phyloP scores from a whole-genome alignment of 768 basidiomycete genomes.

The Lactarius pseudohatsudake region DNA sequence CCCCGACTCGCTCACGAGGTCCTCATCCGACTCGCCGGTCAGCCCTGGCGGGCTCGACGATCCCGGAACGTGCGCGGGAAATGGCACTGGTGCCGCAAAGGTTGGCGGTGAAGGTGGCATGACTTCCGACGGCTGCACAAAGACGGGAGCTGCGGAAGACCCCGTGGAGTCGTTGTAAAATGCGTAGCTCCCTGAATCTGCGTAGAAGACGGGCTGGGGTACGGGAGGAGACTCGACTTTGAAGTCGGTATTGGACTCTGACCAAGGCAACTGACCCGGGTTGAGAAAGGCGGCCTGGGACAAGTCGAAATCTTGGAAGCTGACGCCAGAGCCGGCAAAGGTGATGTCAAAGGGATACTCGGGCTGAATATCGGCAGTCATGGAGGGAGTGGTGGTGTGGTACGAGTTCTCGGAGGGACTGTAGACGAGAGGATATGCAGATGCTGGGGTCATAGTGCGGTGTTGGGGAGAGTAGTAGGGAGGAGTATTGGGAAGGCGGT shows the following conservation, averaged over 20 bases:
- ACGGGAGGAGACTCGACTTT: slow-evolving; percentile 17
- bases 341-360: slow-evolving; percentile 25
- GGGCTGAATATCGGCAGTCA: slow-evolving; percentile 15
- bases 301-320: slow-evolving; percentile 21
- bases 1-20: slow-evolving; percentile 25
- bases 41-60: slow-evolving; percentile 29
- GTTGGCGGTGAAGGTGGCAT: slow-evolving; percentile 23
- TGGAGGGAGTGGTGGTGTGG: slow-evolving; percentile 8
- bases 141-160: not conserved
- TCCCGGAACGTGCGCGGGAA: slow-evolving; percentile 13
- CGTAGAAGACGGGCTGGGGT: slow-evolving; percentile 13
- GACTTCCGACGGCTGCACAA: slow-evolving; percentile 23
- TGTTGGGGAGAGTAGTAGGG: slow-evolving; percentile 11
- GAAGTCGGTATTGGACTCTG: slow-evolving; percentile 21
- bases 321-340: slow-evolving; percentile 6
- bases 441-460: slow-evolving; percentile 14
- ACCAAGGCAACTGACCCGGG: slow-evolving; percentile 23
- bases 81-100: slow-evolving; percentile 10
- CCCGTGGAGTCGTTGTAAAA: slow-evolving; percentile 23
- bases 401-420: slow-evolving; percentile 18
- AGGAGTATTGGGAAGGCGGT: slow-evolving; percentile 16
- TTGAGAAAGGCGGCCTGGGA: slow-evolving; percentile 20
- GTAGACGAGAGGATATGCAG: slow-evolving; percentile 23
- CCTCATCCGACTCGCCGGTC: slow-evolving; percentile 25
- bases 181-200: slow-evolving; percentile 19